These are phyloP conservation scores for Syzygium aromaticum DNA, from an alignment of 345 rosid genomes.

Conservation along the genomic window DNA sequence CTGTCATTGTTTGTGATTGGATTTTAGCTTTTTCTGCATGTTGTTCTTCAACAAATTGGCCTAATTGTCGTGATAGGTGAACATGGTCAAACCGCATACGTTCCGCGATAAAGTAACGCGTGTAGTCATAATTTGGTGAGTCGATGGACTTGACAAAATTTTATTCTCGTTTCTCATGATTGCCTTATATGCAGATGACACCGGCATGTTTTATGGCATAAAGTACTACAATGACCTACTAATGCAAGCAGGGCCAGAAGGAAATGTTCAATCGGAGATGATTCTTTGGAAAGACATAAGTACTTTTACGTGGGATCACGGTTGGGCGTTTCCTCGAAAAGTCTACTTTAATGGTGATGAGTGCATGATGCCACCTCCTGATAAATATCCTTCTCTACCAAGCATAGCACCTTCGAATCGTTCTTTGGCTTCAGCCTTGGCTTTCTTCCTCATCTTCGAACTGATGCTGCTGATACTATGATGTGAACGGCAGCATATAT, in stretches of 20 bases:
- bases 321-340: constrained; percentile 33
- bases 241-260: constrained; percentile 22
- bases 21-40: not conserved
- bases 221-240: constrained; percentile 21
- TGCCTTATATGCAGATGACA: constrained; percentile 19
- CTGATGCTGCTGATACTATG: not conserved
- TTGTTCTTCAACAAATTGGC: not conserved
- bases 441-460: not conserved
- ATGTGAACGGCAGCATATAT: not conserved
- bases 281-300: constrained; percentile 17
- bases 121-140: not conserved
- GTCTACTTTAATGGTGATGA: constrained; percentile 32
- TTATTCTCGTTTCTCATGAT: not conserved
- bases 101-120: not conserved
- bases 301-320: constrained; percentile 18
- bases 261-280: constrained; percentile 31
- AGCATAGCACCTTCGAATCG: constrained; percentile 3
- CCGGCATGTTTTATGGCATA: constrained; percentile 28
- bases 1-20: not conserved
- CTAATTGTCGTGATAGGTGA: not conserved
- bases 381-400: constrained; percentile 19
- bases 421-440: not conserved
- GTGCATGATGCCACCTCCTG: constrained; percentile 24
- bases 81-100: not conserved
- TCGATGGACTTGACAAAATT: not conserved